These are phyloP conservation scores for Brassica rapa DNA, from an alignment of 345 rosid species.

Conservation along the genomic window DNA sequence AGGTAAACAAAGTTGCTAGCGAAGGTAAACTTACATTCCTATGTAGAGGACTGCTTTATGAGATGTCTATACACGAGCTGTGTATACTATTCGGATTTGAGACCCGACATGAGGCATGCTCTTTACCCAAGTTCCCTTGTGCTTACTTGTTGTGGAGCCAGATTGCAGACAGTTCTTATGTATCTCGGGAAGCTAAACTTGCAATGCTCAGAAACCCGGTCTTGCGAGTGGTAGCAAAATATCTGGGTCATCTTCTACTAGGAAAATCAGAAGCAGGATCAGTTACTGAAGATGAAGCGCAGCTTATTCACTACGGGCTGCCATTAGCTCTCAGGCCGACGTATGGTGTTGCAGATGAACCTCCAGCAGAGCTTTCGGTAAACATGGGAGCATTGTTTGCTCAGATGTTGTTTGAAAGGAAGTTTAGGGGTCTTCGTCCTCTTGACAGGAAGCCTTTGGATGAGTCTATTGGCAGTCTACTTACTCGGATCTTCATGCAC, in stretches of 20 bases:
- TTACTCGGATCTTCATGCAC: neutral
- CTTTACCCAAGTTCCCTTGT: too few species aligned
- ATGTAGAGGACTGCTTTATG: too few species aligned
- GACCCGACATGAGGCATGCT: too few species aligned
- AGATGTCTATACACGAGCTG: too few species aligned
- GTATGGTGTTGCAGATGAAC: neutral
- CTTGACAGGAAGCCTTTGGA: neutral
- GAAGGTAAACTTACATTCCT: too few species aligned
- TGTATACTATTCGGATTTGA: too few species aligned
- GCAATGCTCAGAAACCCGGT: neutral
- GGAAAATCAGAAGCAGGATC: neutral
- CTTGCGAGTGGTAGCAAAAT: neutral
- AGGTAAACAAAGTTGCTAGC: too few species aligned
- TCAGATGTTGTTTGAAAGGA: neutral
- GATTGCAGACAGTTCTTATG: too few species aligned
- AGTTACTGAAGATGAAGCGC: neutral
- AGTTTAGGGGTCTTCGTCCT: neutral
- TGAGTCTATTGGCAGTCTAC: neutral
- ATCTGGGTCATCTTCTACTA: neutral
- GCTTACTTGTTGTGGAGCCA: too few species aligned
- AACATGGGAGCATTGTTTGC: neutral
- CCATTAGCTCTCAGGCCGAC: too few species aligned
- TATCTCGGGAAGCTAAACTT: too few species aligned
- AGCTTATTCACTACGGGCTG: neutral
- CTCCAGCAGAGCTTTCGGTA: neutral